These are phyloP conservation scores for Herpotrichia juniperi DNA, from an alignment of 2,329 filamentous ascomycete genomes.

Conservation along the genomic window DNA sequence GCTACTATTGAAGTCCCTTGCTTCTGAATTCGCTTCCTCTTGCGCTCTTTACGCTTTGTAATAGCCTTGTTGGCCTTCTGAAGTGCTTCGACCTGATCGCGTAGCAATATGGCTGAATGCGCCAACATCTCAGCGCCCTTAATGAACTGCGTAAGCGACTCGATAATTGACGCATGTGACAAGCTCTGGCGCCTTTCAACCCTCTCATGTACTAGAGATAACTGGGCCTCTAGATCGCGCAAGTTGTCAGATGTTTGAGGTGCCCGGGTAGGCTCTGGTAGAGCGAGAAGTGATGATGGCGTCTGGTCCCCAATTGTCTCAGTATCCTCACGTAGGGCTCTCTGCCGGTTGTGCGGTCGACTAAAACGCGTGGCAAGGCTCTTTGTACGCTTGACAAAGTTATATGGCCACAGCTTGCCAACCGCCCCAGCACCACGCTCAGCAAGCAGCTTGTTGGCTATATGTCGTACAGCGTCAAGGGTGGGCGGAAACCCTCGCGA, in stretches of 20 bases:
- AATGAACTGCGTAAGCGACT: slow-evolving; percentile 3
- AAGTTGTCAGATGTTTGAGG: no score
- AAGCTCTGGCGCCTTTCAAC: no score
- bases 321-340: not conserved
- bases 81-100: not conserved
- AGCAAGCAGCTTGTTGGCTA: slow-evolving; percentile 13
- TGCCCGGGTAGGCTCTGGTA: no score
- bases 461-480: slow-evolving; percentile 10
- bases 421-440: slow-evolving; percentile 1
- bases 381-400: not conserved
- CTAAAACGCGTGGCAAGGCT: not conserved
- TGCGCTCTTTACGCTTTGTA: slow-evolving; percentile 9
- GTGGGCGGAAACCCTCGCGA: slow-evolving; percentile 8
- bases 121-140: slow-evolving; percentile 9
- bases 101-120: slow-evolving; percentile 5
- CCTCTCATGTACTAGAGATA: no score
- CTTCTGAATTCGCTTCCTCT: slow-evolving; percentile 15
- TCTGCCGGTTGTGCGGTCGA: not conserved
- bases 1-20: slow-evolving; percentile 14
- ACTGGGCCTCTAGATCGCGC: no score
- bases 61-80: slow-evolving; percentile 10
- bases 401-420: not conserved
- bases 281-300: no score
- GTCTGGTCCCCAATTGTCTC: slow-evolving; percentile 3
- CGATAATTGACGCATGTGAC: slow-evolving; percentile 3